These are phyloP conservation scores for Euptelea pleiosperma DNA, from an alignment of 164 flowering plant genomes.

Conservation along the genomic window DNA sequence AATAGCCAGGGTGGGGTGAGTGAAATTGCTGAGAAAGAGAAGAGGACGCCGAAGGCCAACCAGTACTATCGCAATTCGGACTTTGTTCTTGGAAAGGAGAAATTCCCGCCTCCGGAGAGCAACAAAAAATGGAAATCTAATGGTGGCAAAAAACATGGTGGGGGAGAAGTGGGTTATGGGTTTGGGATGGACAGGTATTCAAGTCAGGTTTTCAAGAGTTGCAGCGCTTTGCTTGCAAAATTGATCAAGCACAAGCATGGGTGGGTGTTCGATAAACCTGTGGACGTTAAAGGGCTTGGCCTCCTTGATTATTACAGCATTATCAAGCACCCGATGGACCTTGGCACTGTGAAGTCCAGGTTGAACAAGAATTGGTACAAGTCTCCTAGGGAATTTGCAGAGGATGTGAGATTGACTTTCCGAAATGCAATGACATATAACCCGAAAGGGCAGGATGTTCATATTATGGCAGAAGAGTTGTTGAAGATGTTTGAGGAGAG, in stretches of 20 bases:
- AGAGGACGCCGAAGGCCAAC: constrained; percentile 83
- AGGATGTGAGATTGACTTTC: constrained; percentile 85
- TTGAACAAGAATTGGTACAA: constrained; percentile 61
- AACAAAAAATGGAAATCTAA: constrained; percentile 67
- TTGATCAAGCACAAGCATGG: constrained; percentile 75
- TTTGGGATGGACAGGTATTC: constrained; percentile 29
- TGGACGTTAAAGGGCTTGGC: constrained; percentile 59
- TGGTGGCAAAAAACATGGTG: constrained; percentile 32
- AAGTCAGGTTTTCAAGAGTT: constrained; percentile 38
- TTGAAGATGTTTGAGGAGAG: constrained; percentile 55
- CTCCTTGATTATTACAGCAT: constrained; percentile 65
- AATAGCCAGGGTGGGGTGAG: constrained; percentile 40
- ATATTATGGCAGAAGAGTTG: constrained; percentile 63
- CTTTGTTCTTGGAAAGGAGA: constrained; percentile 73
- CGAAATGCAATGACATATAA: constrained; percentile 85
- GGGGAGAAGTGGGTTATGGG: constrained; percentile 11
- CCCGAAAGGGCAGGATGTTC: constrained; percentile 79
- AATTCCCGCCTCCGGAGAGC: constrained; percentile 63
- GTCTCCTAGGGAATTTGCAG: constrained; percentile 74
- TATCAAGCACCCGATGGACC: constrained; percentile 82
- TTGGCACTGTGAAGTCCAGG: constrained; percentile 69
- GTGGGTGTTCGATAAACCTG: constrained; percentile 82
- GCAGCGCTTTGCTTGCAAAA: constrained; percentile 44
- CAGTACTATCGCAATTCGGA: constrained; percentile 74
- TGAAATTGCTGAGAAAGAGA: constrained; percentile 72